Evolutionary conservation across 2,329 filamentous ascomycete species (phyloP), one percentile per base, ranked within the genome.

Genomic region (Pseudopithomyces maydicus): DNA sequence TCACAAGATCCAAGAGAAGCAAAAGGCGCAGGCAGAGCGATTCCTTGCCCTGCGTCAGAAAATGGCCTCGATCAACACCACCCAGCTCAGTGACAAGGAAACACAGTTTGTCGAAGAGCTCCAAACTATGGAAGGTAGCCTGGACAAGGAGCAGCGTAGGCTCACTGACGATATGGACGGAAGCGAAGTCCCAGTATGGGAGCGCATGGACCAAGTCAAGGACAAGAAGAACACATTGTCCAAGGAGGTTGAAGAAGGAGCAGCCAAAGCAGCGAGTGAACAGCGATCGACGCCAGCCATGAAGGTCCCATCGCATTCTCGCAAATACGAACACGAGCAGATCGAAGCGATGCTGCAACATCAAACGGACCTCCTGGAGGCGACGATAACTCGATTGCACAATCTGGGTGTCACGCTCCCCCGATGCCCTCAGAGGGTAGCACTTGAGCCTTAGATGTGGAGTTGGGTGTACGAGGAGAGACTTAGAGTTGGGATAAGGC

Each of bases 81-180:
- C 80, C 14, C 82, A 87, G 58, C 76, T 90, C 38, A 88, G 85
- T 67, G 85, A 85, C 54, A 87, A 85, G 72, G 88, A 90, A 68
- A 80, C 78, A 56, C 79, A 79, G 0, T 89, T 85, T 80, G 75
- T 84, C 10, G 78, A 80, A n/a, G 85, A 89, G 66, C 79, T 88
- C 3, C 71, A 76, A 22, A 71, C 65, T 5, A 69, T 84, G 57
- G 71, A 78, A 22, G 67, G 68, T 26, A 79, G 73, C 35, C 58
- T 81, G 1, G 74, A 78, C 36, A 57, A 56, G 8, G 61, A 57
- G 39, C 70, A 20, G 57, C 64, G 47, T 43, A 74, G 56, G 42
- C 65, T 66, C 58, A 74, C 69, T 1, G 70, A 71, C 15, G 72
- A 78, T 47, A 55, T 66, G 5, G 68, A 71, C 15, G 68, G 72